A percentile compares a stretch with the other conserved stretches of the same genome.
phyloP scores from a whole-genome alignment of 164 flowering plant species.

The Piper betle region DNA sequence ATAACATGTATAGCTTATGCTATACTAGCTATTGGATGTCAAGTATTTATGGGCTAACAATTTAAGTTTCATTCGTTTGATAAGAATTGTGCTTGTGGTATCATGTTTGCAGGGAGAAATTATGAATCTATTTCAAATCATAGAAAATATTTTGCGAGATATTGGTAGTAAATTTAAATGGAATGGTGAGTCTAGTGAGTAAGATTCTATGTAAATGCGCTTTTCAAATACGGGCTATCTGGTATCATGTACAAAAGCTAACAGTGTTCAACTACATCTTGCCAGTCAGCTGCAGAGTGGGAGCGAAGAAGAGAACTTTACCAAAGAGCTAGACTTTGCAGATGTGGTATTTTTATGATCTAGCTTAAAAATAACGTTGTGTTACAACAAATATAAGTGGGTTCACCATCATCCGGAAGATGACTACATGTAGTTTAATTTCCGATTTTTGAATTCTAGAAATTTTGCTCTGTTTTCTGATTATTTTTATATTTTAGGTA shows the following conservation, averaged over 20 bases:
- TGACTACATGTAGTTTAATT: background rate
- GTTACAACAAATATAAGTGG: background rate
- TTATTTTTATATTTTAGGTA: constrained; percentile 28
- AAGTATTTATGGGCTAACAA: no score
- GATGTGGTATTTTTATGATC: constrained; percentile 67
- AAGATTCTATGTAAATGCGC: background rate
- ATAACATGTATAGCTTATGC: no score
- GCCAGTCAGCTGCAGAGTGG: constrained; percentile 82
- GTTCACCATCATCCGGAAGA: background rate
- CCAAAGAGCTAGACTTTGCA: constrained; percentile 92
- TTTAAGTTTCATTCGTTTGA: no score
- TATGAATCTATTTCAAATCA: no score
- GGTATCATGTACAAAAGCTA: background rate
- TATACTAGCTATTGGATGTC: no score
- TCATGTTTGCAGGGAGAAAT: no score
- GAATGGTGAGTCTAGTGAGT: background rate
- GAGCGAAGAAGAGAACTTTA: constrained; percentile 68
- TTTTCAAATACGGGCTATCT: background rate
- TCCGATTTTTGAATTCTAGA: no score
- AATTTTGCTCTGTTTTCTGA: background rate
- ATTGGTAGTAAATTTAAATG: no score
- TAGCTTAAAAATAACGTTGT: background rate
- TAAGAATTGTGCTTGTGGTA: no score
- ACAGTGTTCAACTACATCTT: constrained; percentile 6
- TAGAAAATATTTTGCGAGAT: no score